A percentile compares a stretch with the other conserved stretches of the same genome.
phyloP scores from a whole-genome alignment of 75 land plant genomes.

The Sequoiadendron giganteum region DNA sequence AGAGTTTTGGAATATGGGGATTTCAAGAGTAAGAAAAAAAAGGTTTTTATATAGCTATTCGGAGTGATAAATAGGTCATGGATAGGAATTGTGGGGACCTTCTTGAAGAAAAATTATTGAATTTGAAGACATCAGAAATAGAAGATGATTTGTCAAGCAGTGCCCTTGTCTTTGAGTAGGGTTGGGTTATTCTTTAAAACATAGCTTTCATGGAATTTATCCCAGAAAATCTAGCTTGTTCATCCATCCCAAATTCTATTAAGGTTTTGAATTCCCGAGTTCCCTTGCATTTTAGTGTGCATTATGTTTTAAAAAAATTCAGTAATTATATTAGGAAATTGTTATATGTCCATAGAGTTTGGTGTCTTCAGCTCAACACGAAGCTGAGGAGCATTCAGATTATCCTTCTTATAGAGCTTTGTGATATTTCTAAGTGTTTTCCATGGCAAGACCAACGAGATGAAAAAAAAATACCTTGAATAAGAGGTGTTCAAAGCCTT shows the following conservation, averaged over 20 bases:
- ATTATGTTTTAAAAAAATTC: background rate
- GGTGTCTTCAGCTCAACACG: background rate
- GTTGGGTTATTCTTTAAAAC: background rate
- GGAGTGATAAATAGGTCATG: background rate
- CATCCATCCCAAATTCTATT: background rate
- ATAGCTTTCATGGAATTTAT: no score
- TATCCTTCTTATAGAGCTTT: background rate
- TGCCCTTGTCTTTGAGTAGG: background rate
- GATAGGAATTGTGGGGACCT: background rate
- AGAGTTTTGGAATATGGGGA: background rate
- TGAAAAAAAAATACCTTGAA: background rate
- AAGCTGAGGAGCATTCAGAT: background rate
- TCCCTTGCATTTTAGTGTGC: background rate
- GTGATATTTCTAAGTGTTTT: background rate
- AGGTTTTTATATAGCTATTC: background rate
- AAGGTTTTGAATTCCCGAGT: background rate
- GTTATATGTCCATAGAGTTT: background rate
- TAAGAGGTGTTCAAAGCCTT: background rate
- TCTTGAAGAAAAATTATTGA: background rate
- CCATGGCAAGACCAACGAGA: background rate
- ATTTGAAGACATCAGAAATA: no score
- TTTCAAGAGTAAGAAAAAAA: background rate
- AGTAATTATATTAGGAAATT: background rate
- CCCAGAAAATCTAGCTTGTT: background rate
- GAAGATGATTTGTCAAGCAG: background rate